These are phyloP conservation scores for Platanthera guangdongensis DNA, from an alignment of 106 monocot genomes.

Conservation along the genomic window DNA sequence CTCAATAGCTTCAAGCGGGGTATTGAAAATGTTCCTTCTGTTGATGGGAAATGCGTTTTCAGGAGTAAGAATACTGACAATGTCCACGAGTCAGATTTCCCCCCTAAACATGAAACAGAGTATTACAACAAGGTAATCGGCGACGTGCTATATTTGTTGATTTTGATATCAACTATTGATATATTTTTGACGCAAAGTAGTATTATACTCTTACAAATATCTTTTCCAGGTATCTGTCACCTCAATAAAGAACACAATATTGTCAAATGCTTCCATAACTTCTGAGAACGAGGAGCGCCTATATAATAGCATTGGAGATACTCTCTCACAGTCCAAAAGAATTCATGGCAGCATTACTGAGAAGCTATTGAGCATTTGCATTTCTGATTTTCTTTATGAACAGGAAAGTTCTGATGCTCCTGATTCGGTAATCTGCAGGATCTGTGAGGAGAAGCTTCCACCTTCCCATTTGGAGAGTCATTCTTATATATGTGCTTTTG, in stretches of 20 bases:
- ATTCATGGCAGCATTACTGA: conserved; percentile 12
- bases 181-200: background rate
- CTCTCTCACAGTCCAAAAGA: background rate
- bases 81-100: background rate
- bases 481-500: conserved; percentile 72
- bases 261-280: conserved; percentile 5
- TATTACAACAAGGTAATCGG: conserved; percentile 28
- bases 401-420: conserved; percentile 16
- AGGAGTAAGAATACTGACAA: conserved; percentile 11
- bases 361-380: conserved; percentile 1
- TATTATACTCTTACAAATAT: background rate
- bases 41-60: conserved; percentile 37
- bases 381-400: conserved; percentile 21
- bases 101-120: conserved; percentile 8
- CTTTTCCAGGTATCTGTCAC: background rate
- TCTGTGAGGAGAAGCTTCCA: conserved; percentile 57
- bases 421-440: conserved; percentile 57
- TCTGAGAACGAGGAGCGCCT: background rate
- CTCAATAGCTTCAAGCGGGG: conserved; percentile 53
- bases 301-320: background rate
- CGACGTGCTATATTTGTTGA: background rate
- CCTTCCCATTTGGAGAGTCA: conserved; percentile 45
- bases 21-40: conserved; percentile 49
- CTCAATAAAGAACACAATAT: conserved; percentile 8
- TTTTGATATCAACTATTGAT: background rate